Percentiles rank a stretch among this genome's conserved stretches.
phyloP scores from a whole-genome alignment of 2,329 filamentous ascomycete species.

The Paracamarosporium sp. region DNA sequence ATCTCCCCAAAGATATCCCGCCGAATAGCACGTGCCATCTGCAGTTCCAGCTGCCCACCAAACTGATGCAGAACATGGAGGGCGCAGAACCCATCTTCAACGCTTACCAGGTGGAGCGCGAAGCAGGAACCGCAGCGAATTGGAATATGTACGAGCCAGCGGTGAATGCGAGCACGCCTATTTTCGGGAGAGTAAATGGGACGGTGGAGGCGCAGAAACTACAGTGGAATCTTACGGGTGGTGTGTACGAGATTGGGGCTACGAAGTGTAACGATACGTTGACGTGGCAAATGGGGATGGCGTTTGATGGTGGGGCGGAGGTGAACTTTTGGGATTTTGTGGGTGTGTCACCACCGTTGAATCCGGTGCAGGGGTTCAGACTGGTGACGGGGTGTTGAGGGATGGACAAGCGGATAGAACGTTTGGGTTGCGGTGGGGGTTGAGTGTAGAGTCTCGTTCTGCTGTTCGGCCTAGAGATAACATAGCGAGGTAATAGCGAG shows the following conservation, averaged over 20 bases:
- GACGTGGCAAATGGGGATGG: conserved; percentile 39
- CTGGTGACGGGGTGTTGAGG: conserved; percentile 34
- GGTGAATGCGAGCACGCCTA: not conserved
- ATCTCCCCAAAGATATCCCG: conserved; percentile 10
- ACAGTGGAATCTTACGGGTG: conserved; percentile 19
- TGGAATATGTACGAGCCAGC: conserved; percentile 30
- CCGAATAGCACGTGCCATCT: conserved; percentile 31
- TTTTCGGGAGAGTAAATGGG: conserved; percentile 33
- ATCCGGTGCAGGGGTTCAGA: conserved; percentile 34
- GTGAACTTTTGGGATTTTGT: conserved; percentile 39
- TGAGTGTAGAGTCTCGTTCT: too few species aligned
- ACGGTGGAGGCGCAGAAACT: conserved; percentile 19
- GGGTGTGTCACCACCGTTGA: conserved; percentile 29
- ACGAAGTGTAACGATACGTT: conserved; percentile 33
- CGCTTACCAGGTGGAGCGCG: conserved; percentile 30
- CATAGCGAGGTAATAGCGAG: too few species aligned
- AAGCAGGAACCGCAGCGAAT: conserved; percentile 18
- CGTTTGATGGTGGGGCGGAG: conserved; percentile 19
- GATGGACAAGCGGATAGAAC: too few species aligned
- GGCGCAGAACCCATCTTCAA: conserved; percentile 33
- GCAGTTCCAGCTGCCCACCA: conserved; percentile 30
- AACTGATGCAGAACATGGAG: conserved; percentile 15
- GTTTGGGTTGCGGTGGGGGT: too few species aligned
- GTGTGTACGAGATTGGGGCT: conserved; percentile 23
- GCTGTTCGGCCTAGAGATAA: too few species aligned